phyloP scores from a whole-genome alignment of 2,329 filamentous ascomycete species.

The Harringtonia aguacate region DNA sequence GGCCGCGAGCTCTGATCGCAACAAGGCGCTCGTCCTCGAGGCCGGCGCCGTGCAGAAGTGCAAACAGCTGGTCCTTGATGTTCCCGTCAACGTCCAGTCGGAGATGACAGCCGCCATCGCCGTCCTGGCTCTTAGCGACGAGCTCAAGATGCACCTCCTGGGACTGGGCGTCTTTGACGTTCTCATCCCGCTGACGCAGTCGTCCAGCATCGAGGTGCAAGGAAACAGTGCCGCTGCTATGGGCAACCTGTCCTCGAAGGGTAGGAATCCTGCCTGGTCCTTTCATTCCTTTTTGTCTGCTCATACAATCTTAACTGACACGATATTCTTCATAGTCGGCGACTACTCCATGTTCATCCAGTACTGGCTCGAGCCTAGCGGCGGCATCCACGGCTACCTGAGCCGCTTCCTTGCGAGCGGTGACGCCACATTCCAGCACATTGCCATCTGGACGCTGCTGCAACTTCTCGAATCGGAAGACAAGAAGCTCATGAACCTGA shows the following conservation, averaged over 20 bases:
- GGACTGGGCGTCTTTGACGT: slow-evolving; percentile 94
- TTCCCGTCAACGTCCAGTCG: slow-evolving; percentile 88
- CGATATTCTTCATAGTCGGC: no score
- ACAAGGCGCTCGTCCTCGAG: slow-evolving; percentile 95
- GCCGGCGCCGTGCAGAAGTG: slow-evolving; percentile 97
- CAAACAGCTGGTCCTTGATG: slow-evolving; percentile 89
- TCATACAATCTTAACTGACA: no score
- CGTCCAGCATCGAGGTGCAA: slow-evolving; percentile 93
- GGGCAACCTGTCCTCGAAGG: slow-evolving; percentile 94
- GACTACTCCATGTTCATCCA: slow-evolving; percentile 95
- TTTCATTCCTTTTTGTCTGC: neutral
- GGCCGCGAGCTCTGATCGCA: slow-evolving; percentile 91
- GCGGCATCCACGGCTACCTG: slow-evolving; percentile 91
- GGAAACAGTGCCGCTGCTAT: slow-evolving; percentile 94
- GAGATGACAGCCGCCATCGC: slow-evolving; percentile 99
- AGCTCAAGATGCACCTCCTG: slow-evolving; percentile 83
- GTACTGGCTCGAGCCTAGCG: slow-evolving; percentile 86
- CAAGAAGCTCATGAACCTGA: slow-evolving; percentile 74
- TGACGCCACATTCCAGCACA: slow-evolving; percentile 96
- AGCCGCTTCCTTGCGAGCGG: slow-evolving; percentile 87
- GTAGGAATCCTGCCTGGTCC: slow-evolving; percentile 34
- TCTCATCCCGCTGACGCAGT: slow-evolving; percentile 87
- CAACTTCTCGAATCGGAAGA: slow-evolving; percentile 95
- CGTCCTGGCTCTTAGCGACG: slow-evolving; percentile 88
- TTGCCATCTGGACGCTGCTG: slow-evolving; percentile 94